A percentile compares a stretch with the other conserved stretches of the same genome.
Conservation (phyloP, 2,329 filamentous ascomycete genomes). For the Aspergillus sp. region DNA sequence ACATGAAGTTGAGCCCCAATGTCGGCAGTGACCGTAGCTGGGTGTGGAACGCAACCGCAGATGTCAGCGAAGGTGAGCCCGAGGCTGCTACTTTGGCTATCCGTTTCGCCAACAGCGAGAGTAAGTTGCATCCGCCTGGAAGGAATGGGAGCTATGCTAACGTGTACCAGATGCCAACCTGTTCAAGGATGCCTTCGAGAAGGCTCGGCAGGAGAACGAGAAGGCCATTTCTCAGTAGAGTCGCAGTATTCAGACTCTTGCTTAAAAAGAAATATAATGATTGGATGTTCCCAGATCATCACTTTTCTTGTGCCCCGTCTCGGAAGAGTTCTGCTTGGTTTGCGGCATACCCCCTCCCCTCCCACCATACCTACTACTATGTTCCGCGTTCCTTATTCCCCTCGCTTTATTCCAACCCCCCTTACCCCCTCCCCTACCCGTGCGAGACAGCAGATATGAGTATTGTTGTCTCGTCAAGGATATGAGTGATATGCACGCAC, state of each 20-base stretch:
- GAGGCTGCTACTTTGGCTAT: slow-evolving; percentile 95
- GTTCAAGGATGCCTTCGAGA: slow-evolving; percentile 97
- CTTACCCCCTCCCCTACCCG: slow-evolving; percentile 11
- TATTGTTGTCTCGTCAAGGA: slow-evolving; percentile 13
- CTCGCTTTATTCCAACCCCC: slow-evolving; percentile 6
- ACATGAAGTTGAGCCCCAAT: slow-evolving; percentile 98
- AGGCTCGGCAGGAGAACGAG: slow-evolving; percentile 95
- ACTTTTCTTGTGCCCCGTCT: slow-evolving; percentile 52
- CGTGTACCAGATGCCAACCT: slow-evolving; percentile 69
- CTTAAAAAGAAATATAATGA: too few relatives aligned
- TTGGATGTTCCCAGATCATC: too few relatives aligned
- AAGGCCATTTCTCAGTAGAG: slow-evolving; percentile 59
- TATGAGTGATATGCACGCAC: slow-evolving; percentile 18
- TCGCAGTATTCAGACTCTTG: neutral
- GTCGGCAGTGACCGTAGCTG: slow-evolving; percentile 96
- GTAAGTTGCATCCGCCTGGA: slow-evolving; percentile 48
- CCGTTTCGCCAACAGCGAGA: slow-evolving; percentile 95
- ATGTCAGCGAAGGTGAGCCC: slow-evolving; percentile 96
- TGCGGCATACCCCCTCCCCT: slow-evolving; percentile 3
- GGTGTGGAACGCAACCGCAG: slow-evolving; percentile 97
- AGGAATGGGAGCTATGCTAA: slow-evolving; percentile 11
- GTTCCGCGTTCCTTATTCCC: slow-evolving; percentile 3
- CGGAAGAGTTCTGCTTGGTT: slow-evolving; percentile 25
- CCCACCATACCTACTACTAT: slow-evolving; percentile 7
- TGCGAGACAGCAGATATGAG: slow-evolving; percentile 23